Evolutionary conservation across 192 early-diverging fungal species (phyloP).

Genomic region (Helicostylum pulchrum): DNA sequence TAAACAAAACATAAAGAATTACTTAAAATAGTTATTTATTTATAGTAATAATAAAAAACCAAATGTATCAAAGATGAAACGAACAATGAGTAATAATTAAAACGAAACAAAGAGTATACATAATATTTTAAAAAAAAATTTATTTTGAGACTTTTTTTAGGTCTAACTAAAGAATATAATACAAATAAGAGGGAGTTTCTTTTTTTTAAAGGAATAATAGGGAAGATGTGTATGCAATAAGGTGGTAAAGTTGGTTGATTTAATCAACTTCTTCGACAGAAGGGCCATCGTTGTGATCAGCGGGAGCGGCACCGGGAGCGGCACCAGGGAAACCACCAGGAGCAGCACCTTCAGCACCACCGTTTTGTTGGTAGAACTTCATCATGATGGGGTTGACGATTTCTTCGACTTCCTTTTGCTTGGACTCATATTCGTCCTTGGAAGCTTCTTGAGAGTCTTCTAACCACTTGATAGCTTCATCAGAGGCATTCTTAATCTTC

Average conservation of each 20-base stretch:
- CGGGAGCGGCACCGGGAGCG: constrained; percentile 41
- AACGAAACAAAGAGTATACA: too few relatives aligned
- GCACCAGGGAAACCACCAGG: constrained; percentile 73
- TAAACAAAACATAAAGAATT: too few relatives aligned
- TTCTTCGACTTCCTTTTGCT: constrained; percentile 92
- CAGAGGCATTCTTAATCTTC: constrained; percentile 77
- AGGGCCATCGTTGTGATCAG: constrained; percentile 15
- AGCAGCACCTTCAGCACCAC: constrained; percentile 66
- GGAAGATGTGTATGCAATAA: neutral
- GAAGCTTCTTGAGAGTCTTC: constrained; percentile 90
- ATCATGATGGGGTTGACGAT: constrained; percentile 97
- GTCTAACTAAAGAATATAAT: too few relatives aligned
- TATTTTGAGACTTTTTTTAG: too few relatives aligned
- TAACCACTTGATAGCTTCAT: constrained; percentile 94
- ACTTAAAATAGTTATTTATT: too few relatives aligned
- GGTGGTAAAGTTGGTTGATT: constrained; percentile 1
- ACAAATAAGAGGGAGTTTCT: neutral
- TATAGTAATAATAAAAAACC: too few relatives aligned
- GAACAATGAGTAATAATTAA: too few relatives aligned
- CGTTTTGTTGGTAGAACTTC: constrained; percentile 92
- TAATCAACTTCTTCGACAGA: constrained; percentile 29
- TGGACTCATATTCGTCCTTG: constrained; percentile 96
- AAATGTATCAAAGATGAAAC: too few relatives aligned
- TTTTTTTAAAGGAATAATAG: neutral
- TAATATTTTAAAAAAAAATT: too few relatives aligned